phyloP scores from a whole-genome alignment of 148 eudicot species.

The Vaccinium corymbosum region DNA sequence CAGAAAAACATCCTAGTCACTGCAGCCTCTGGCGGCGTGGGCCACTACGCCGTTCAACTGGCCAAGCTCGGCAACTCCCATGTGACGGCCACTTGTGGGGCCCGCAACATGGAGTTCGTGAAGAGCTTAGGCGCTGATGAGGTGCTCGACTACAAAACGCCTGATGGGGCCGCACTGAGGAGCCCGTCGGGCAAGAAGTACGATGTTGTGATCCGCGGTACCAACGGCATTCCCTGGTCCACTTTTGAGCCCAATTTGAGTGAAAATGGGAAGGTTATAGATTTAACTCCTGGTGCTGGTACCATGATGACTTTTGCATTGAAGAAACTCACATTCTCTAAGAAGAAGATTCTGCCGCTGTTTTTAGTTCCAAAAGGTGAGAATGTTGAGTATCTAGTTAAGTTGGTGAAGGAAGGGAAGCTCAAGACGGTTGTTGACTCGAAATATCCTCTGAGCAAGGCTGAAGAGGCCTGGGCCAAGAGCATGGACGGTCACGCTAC shows the following conservation, averaged over 20 bases:
- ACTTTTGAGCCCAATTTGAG: slow-evolving; percentile 47
- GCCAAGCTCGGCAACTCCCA: slow-evolving; percentile 55
- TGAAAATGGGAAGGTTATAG: slow-evolving; percentile 44
- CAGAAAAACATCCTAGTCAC: slow-evolving; percentile 45
- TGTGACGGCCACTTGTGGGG: slow-evolving; percentile 58
- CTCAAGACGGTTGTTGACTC: slow-evolving; percentile 45
- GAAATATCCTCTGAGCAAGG: slow-evolving; percentile 40
- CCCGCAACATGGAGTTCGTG: slow-evolving; percentile 50
- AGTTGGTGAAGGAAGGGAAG: slow-evolving; percentile 55
- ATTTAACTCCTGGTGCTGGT: slow-evolving; percentile 31
- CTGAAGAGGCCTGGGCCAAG: slow-evolving; percentile 63
- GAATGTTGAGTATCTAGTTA: slow-evolving; percentile 38
- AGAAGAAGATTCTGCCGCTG: slow-evolving; percentile 44
- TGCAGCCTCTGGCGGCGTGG: slow-evolving; percentile 59
- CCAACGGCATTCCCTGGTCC: slow-evolving; percentile 44
- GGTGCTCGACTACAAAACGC: slow-evolving; percentile 52
- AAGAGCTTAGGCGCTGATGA: slow-evolving; percentile 57
- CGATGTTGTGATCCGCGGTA: slow-evolving; percentile 47
- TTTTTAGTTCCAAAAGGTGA: slow-evolving; percentile 25
- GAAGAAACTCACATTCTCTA: slow-evolving; percentile 45
- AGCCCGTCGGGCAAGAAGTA: slow-evolving; percentile 56
- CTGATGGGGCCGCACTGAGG: slow-evolving; percentile 43
- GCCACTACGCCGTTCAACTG: slow-evolving; percentile 57
- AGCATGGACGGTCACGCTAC: slow-evolving; percentile 55
- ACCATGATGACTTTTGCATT: slow-evolving; percentile 31